phyloP scores from a whole-genome alignment of 345 rosid genomes.

The Kernera saxatilis region DNA sequence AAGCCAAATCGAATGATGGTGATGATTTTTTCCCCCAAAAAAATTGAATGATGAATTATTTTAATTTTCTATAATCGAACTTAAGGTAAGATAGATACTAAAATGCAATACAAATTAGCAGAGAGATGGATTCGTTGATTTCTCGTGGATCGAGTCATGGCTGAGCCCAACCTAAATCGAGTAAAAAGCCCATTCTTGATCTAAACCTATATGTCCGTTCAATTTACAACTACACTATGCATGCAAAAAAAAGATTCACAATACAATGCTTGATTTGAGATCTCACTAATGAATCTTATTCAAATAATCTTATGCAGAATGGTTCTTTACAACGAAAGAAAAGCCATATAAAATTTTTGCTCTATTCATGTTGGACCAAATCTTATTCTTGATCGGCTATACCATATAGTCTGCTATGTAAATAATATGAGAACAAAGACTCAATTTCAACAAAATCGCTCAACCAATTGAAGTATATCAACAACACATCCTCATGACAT shows the following conservation, averaged over 20 bases:
- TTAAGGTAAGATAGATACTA: background rate
- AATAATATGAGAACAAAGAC: too few relatives aligned
- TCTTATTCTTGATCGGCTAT: too few relatives aligned
- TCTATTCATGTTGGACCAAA: too few relatives aligned
- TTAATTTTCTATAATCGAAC: background rate
- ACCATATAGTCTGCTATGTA: too few relatives aligned
- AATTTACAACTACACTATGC: background rate
- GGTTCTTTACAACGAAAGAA: too few relatives aligned
- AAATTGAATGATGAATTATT: background rate
- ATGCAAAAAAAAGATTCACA: background rate
- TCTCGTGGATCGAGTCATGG: background rate
- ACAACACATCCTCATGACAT: background rate
- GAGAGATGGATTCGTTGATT: background rate
- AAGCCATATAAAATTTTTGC: too few relatives aligned
- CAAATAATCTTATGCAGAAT: too few relatives aligned
- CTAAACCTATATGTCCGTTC: background rate
- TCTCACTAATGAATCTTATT: too few relatives aligned
- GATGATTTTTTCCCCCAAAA: background rate
- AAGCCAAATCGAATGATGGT: conserved; percentile 14
- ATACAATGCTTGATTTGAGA: background rate
- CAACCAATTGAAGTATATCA: too few relatives aligned
- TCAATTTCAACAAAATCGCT: too few relatives aligned
- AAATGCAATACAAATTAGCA: background rate
- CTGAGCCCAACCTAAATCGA: background rate
- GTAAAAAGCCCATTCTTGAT: background rate